Evolutionary conservation across 768 basidiomycete species (phyloP).

Genomic region (Boletus coccyginus): DNA sequence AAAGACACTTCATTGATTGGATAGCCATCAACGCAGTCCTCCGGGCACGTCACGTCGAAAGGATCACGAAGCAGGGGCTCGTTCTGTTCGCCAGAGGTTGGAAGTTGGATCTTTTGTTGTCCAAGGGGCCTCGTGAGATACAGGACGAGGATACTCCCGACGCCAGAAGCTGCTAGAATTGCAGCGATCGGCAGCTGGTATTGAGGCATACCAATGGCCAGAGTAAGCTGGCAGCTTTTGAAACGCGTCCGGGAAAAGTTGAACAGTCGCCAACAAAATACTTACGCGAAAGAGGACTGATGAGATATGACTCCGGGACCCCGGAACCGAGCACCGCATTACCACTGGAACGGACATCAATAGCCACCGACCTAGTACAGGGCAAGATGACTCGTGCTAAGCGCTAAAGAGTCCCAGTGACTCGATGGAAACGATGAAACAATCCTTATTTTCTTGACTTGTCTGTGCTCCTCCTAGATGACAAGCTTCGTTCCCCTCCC

Average conservation of each 20-base stretch:
- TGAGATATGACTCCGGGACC: not conserved
- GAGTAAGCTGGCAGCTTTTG: not conserved
- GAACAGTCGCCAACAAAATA: not conserved
- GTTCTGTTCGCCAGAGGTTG: constrained; percentile 25
- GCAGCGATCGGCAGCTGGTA: constrained; percentile 58
- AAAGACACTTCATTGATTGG: constrained; percentile 61
- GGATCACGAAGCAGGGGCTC: constrained; percentile 44
- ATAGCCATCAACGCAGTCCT: constrained; percentile 66
- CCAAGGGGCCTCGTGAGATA: constrained; percentile 35
- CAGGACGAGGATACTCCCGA: constrained; percentile 44
- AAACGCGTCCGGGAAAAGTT: not conserved
- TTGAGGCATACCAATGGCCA: constrained; percentile 45
- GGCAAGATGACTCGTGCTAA: too few species aligned
- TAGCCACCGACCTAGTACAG: too few species aligned
- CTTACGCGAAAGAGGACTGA: constrained; percentile 1
- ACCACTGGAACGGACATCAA: not conserved
- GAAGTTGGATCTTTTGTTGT: constrained; percentile 54
- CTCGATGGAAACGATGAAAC: too few species aligned
- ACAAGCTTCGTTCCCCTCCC: too few species aligned
- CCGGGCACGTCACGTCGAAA: constrained; percentile 69
- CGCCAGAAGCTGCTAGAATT: constrained; percentile 41
- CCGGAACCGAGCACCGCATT: constrained; percentile 8
- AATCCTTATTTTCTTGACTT: too few species aligned
- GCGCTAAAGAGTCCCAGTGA: too few species aligned
- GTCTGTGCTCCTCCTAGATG: too few species aligned